These are phyloP conservation scores for Scheffersomyces lignicola DNA, from an alignment of 1,139 yeast genomes.

Conservation along the genomic window DNA sequence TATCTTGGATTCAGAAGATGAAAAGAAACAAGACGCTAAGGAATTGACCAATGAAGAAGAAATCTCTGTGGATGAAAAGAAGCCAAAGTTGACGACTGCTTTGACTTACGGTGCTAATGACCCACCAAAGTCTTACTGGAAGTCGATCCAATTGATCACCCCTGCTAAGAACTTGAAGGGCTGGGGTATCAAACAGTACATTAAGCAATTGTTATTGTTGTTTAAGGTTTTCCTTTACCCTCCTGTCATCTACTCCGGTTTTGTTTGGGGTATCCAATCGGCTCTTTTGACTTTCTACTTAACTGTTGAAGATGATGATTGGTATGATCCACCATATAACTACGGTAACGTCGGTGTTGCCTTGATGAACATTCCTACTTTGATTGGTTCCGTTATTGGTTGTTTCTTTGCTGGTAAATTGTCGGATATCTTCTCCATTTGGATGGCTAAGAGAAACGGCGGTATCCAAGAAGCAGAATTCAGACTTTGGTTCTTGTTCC, in stretches of 20 bases:
- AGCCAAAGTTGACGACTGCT: conserved; percentile 2
- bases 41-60: conserved; percentile 3
- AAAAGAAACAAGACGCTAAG: conserved; percentile 3
- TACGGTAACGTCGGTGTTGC: conserved; percentile 65
- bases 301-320: conserved; percentile 76
- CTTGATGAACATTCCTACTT: conserved; percentile 72
- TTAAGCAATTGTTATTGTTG: conserved; percentile 53
- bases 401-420: conserved; percentile 74
- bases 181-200: conserved; percentile 67
- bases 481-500: conserved; percentile 67
- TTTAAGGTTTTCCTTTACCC: conserved; percentile 72
- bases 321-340: conserved; percentile 68
- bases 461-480: conserved; percentile 81
- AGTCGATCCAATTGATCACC: conserved; percentile 59
- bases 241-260: conserved; percentile 74
- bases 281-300: conserved; percentile 77
- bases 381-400: conserved; percentile 79
- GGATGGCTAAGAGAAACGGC: conserved; percentile 67
- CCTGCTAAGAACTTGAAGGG: conserved; percentile 68
- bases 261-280: conserved; percentile 83
- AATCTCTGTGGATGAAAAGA: conserved; percentile 2
- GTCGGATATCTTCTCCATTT: conserved; percentile 71
- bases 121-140: conserved; percentile 45
- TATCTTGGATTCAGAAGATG: conserved; percentile 2
- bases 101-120: conserved; percentile 27